phyloP scores from a whole-genome alignment of 2,329 filamentous ascomycete species.

The Immersiporthe knoxdaviesiana region DNA sequence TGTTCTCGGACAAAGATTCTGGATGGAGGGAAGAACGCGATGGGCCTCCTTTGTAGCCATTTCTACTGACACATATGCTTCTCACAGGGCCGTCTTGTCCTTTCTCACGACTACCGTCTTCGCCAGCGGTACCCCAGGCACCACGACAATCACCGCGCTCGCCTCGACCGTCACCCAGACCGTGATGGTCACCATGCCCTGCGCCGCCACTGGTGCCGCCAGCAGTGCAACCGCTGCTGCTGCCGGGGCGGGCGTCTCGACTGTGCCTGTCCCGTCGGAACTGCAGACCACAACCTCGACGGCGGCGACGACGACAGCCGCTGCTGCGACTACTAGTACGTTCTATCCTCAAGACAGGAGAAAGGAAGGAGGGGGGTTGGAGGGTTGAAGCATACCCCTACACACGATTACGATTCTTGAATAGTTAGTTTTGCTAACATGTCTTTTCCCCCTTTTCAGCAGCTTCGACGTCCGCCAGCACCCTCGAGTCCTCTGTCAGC shows the following conservation, averaged over 20 bases:
- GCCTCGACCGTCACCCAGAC: conserved; percentile 37
- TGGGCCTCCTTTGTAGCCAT: too few relatives aligned
- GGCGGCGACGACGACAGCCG: conserved; percentile 6
- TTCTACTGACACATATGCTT: not conserved
- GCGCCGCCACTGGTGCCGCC: conserved; percentile 27
- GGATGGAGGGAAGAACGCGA: not conserved
- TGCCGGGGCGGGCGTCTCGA: conserved; percentile 31
- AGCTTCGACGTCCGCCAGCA: conserved; percentile 20
- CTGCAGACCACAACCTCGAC: conserved; percentile 25
- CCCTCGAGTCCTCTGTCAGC: conserved; percentile 36
- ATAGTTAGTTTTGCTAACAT: not conserved
- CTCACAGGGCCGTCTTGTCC: conserved; percentile 29
- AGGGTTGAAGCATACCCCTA: too few relatives aligned
- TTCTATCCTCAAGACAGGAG: not conserved
- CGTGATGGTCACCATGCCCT: conserved; percentile 33
- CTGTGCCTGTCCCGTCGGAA: conserved; percentile 29
- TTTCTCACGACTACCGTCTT: conserved; percentile 44
- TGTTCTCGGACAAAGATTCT: not conserved
- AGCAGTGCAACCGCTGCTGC: conserved; percentile 26
- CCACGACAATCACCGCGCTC: conserved; percentile 44
- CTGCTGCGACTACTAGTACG: conserved; percentile 13
- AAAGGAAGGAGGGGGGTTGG: too few relatives aligned
- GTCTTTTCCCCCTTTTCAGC: conserved; percentile 10
- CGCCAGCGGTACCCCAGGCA: conserved; percentile 35
- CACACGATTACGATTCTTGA: not conserved